These are phyloP conservation scores for Zostera marina DNA, from an alignment of 116 monocot species.

Conservation along the genomic window DNA sequence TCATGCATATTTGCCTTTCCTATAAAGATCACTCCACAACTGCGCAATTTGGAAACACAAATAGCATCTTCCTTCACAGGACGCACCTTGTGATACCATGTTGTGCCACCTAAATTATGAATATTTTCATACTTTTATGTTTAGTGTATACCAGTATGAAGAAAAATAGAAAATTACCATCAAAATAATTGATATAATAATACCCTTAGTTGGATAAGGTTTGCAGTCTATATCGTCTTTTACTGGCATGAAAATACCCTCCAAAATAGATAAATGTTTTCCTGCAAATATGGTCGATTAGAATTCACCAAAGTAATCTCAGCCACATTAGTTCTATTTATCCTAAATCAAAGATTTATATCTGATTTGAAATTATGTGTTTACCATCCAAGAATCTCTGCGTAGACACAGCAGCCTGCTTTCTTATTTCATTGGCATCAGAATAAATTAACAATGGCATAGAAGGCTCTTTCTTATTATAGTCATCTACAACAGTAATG, in stretches of 20 bases:
- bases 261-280: slow-evolving; percentile 56
- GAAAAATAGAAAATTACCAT: neutral
- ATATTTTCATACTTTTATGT: neutral
- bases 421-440: slow-evolving; percentile 55
- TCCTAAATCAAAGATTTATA: too few relatives aligned
- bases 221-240: slow-evolving; percentile 91
- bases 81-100: slow-evolving; percentile 60
- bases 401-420: slow-evolving; percentile 79
- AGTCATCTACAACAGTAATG: slow-evolving; percentile 67
- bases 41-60: slow-evolving; percentile 51
- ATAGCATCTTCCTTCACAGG: slow-evolving; percentile 42
- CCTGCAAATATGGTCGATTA: slow-evolving; percentile 21
- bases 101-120: slow-evolving; percentile 49
- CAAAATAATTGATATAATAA: neutral
- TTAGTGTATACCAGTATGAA: neutral
- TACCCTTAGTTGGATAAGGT: slow-evolving; percentile 85
- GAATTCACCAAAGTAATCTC: neutral
- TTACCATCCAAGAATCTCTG: slow-evolving; percentile 71
- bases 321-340: neutral
- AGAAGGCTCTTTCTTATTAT: slow-evolving; percentile 37
- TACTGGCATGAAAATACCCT: slow-evolving; percentile 66
- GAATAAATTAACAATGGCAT: slow-evolving; percentile 64
- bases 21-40: slow-evolving; percentile 74
- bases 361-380: neutral
- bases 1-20: slow-evolving; percentile 98